A percentile compares a stretch with the other conserved stretches of the same genome.
These are phyloP conservation scores for Tribonema minus DNA, from an alignment of 108 stramenopile genomes.

Conservation along the genomic window DNA sequence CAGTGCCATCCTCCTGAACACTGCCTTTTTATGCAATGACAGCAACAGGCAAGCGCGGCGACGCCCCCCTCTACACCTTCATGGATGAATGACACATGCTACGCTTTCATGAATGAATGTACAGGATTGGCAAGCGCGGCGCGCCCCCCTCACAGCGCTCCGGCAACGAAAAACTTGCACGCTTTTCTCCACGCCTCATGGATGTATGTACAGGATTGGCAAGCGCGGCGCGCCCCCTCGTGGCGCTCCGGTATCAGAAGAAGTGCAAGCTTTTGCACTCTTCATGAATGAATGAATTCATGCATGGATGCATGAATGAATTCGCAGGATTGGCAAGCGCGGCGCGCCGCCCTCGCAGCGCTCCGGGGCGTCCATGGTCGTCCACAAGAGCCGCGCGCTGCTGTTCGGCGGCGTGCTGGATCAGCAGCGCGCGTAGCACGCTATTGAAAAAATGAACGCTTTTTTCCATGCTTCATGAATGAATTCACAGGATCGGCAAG, in stretches of 20 bases:
- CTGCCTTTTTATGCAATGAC: no score
- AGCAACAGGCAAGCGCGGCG: no score
- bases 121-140: conserved; percentile 56
- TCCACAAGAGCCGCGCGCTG: conserved; percentile 56
- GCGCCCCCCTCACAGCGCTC: conserved; percentile 50
- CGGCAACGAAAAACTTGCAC: no score
- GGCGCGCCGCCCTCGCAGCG: conserved; percentile 53
- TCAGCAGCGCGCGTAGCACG: conserved; percentile 48
- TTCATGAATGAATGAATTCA: no score
- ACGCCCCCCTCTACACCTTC: no score
- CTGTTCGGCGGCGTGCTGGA: conserved; percentile 58
- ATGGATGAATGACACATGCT: no score
- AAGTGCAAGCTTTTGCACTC: neutral
- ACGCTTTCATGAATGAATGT: no score
- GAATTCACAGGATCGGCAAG: conserved; percentile 49
- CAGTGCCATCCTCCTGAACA: no score
- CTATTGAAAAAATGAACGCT: no score
- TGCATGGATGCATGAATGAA: no score
- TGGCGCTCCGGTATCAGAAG: conserved; percentile 47
- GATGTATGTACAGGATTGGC: conserved; percentile 35
- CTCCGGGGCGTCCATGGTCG: conserved; percentile 46
- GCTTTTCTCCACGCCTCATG: neutral
- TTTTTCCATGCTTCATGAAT: no score
- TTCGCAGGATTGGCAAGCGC: conserved; percentile 53
- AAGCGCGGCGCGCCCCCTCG: conserved; percentile 56